Evolutionary conservation across 2,329 filamentous ascomycete genomes (phyloP).

Genomic region (Neonectria neomacrospora): DNA sequence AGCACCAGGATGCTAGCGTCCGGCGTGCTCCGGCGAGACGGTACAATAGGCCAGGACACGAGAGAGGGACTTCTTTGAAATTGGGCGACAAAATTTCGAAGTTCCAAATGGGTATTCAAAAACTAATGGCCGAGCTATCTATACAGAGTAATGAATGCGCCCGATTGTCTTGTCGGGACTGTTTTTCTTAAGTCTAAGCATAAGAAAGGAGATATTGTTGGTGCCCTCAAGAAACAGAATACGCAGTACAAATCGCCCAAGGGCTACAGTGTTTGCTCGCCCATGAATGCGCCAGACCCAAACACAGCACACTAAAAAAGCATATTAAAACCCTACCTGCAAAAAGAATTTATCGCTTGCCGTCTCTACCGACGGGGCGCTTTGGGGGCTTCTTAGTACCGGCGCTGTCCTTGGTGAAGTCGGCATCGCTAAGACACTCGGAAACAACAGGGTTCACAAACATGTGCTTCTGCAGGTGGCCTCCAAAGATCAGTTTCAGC

Average conservation of each 20-base stretch:
- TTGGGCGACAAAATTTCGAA: neutral
- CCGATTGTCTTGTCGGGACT: neutral
- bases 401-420: slow-evolving; percentile 40
- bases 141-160: slow-evolving; percentile 15
- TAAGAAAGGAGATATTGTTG: neutral
- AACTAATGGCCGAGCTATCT: slow-evolving; percentile 11
- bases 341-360: slow-evolving; percentile 13
- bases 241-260: neutral
- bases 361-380: slow-evolving; percentile 2
- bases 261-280: slow-evolving; percentile 7
- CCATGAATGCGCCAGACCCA: slow-evolving; percentile 1
- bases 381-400: slow-evolving; percentile 6
- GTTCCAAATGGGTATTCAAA: slow-evolving; percentile 23
- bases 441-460: slow-evolving; percentile 53
- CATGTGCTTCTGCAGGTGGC: slow-evolving; percentile 55
- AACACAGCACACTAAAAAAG: neutral
- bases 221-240: neutral
- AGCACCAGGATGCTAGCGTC: neutral
- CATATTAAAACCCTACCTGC: neutral
- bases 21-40: neutral
- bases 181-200: slow-evolving; percentile 2
- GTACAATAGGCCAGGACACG: no score
- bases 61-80: neutral
- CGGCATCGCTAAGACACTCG: slow-evolving; percentile 53
- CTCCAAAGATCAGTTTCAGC: slow-evolving; percentile 60